Conservation (phyloP, 305 asterid genomes). For the Fraxinus greggii region DNA sequence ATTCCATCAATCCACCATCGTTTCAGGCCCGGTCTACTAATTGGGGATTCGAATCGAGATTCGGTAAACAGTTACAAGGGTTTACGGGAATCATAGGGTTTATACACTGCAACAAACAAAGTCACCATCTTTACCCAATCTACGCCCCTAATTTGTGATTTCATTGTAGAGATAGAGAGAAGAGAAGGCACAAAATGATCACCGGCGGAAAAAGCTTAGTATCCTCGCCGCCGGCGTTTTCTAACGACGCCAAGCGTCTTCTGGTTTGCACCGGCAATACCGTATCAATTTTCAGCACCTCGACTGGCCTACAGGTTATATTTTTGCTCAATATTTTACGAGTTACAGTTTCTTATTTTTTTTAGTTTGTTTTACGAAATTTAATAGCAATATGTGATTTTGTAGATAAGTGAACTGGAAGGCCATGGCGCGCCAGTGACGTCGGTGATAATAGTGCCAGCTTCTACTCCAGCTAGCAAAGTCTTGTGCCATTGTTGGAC, state of each 20-base stretch:
- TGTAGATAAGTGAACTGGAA: conserved; percentile 82
- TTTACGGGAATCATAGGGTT: neutral
- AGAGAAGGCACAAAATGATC: conserved; percentile 36
- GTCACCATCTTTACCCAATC: neutral
- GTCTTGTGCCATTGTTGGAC: conserved; percentile 79
- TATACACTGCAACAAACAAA: neutral
- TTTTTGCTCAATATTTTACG: neutral
- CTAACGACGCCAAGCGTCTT: conserved; percentile 71
- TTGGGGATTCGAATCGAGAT: neutral
- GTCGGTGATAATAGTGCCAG: conserved; percentile 79
- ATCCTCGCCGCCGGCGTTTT: conserved; percentile 80
- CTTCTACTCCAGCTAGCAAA: conserved; percentile 45
- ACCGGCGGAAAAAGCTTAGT: conserved; percentile 81
- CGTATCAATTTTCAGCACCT: conserved; percentile 83
- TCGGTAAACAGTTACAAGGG: neutral
- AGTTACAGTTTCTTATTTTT: neutral
- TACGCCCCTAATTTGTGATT: neutral
- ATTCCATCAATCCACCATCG: neutral
- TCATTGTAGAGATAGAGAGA: neutral
- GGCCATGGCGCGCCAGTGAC: conserved; percentile 78
- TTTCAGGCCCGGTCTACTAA: neutral
- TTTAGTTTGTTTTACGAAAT: neutral
- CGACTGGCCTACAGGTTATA: conserved; percentile 78
- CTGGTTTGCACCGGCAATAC: conserved; percentile 85
- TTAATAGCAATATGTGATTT: neutral